These are phyloP conservation scores for Remersonia thermophila DNA, from an alignment of 2,329 filamentous ascomycete species.

Conservation along the genomic window DNA sequence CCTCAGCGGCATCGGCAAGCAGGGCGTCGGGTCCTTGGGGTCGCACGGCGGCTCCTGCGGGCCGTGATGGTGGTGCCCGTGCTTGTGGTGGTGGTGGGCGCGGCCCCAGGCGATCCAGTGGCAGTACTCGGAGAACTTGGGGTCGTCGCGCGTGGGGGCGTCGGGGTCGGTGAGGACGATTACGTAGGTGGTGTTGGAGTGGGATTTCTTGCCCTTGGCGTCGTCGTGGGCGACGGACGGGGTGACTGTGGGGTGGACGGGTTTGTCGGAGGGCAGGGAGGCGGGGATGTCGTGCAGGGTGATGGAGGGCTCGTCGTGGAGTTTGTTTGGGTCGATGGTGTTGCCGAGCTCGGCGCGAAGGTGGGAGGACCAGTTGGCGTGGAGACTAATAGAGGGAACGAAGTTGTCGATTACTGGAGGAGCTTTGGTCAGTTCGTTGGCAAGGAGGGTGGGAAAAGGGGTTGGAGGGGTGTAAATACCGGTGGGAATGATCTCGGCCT, in stretches of 20 bases:
- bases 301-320: slow-evolving; percentile 24
- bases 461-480: no score
- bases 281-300: slow-evolving; percentile 5
- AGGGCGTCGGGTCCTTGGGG: slow-evolving; percentile 3
- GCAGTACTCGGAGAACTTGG: slow-evolving; percentile 33
- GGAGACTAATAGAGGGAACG: slow-evolving; percentile 37
- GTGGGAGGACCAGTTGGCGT: slow-evolving; percentile 33
- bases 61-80: background rate
- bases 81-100: background rate
- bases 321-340: slow-evolving; percentile 25
- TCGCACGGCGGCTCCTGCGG: slow-evolving; percentile 1
- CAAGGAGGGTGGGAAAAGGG: background rate
- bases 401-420: slow-evolving; percentile 46
- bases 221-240: background rate
- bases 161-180: slow-evolving; percentile 31
- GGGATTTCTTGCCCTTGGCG: slow-evolving; percentile 3
- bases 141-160: slow-evolving; percentile 29
- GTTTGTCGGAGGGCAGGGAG: slow-evolving; percentile 1
- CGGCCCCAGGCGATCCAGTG: slow-evolving; percentile 28
- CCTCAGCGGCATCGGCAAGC: background rate
- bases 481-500: slow-evolving; percentile 18
- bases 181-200: slow-evolving; percentile 15
- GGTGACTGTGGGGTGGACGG: background rate
- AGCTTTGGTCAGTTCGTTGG: background rate
- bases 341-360: slow-evolving; percentile 40